phyloP scores from a whole-genome alignment of 441 rosid species.

The Sinapis alba region DNA sequence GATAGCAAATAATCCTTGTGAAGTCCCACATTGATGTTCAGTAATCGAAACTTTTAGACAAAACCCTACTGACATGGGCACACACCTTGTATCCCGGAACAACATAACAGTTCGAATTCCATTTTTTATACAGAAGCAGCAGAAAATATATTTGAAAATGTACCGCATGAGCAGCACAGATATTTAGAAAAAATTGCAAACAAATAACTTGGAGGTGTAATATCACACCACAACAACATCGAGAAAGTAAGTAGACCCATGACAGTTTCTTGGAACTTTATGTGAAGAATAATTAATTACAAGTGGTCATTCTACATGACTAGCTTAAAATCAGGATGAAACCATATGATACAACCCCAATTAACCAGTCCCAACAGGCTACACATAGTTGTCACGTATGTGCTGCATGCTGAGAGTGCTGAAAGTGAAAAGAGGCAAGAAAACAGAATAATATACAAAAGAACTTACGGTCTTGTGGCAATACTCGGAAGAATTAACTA shows the following conservation, averaged over 20 bases:
- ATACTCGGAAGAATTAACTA: conserved; percentile 97
- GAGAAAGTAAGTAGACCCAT: conserved; percentile 23
- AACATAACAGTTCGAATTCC: conserved; percentile 16
- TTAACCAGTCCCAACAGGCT: background rate
- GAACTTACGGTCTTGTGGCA: conserved; percentile 85
- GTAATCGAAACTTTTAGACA: conserved; percentile 5
- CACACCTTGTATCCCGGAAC: conserved; percentile 11
- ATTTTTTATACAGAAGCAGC: conserved; percentile 5
- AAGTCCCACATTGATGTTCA: conserved; percentile 15
- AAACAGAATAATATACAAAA: conserved; percentile 28
- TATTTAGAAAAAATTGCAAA: background rate
- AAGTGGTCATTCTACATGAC: conserved; percentile 11
- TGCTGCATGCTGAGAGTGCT: conserved; percentile 20
- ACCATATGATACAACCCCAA: conserved; percentile 11
- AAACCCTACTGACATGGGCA: conserved; percentile 1
- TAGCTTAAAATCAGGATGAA: background rate
- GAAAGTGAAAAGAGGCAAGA: conserved; percentile 13
- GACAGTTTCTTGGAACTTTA: conserved; percentile 17
- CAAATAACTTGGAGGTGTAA: conserved; percentile 7
- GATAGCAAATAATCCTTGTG: conserved; percentile 32
- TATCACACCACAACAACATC: conserved; percentile 15
- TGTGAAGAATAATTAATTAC: background rate
- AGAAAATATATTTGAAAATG: conserved; percentile 11
- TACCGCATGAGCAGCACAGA: background rate
- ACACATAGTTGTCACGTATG: conserved; percentile 11